Base-by-base conservation (phyloP, 305 asterid genomes). In the Solanum aculeatissimum region DNA sequence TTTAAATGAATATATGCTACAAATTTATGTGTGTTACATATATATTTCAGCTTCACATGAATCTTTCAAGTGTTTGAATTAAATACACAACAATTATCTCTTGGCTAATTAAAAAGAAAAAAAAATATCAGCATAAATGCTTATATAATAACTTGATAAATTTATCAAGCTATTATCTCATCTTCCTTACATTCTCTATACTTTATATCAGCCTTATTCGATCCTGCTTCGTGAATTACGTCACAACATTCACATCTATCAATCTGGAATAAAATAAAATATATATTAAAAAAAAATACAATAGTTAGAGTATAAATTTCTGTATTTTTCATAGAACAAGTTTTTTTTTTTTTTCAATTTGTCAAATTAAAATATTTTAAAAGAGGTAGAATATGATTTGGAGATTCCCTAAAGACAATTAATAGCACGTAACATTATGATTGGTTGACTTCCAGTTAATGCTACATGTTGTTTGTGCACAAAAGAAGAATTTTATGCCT, bases 191-290 rank as follows among this genome's bases (percentile, higher is more conserved):
- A 94, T 81, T 93, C 93, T 81, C 97, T 91, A 53, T 92, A 86
- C 29, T 87, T 87, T 27, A 91, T 88, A 15, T 79, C 85, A 29
- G 91, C 92, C 2, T 23, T 66, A 54, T 72, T 85, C 58, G 55
- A 83, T 45, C 90, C 94, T 9, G 84, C 78, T 11, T 71, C 53
- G 29, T 89, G 81, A 83, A 84, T 47, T 14, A 94, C 12, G 42
- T 94, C 97, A 43, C 98, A 93, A 47, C 97, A 94, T 88, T 94
- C 98, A 86, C 94, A 85, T 81, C 90, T 90, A 83, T 91, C 94
- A 25, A 88, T 75, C 97, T 94, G 45, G 16, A 60, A 4, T 51
- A 18, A 27, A 57, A 29, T 1, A 47, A 25, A 68, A 54, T 57
- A 18, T 53, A 53, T 19, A 51, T 51, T 51, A 53, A 4, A 2